Conservation (phyloP, 805 yeast genomes). For the Starmerella bacillaris region DNA sequence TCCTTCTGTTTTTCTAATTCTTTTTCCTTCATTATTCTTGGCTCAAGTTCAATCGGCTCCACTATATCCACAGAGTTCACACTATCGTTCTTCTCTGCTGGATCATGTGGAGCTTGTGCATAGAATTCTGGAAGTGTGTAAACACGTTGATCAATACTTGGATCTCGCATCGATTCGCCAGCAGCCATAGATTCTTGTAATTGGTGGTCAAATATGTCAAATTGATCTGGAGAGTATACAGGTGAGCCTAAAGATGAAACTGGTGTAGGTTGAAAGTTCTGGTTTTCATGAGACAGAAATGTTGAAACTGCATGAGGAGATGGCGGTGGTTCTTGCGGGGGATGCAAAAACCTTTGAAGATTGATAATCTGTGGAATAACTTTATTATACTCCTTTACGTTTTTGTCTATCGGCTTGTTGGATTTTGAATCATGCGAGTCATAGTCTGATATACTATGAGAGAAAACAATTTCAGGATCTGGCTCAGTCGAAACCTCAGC, state of each 20-base stretch:
- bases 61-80: no score
- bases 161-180: no score
- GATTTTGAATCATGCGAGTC: no score
- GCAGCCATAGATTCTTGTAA: no score
- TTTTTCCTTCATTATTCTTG: no score
- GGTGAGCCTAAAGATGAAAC: background rate
- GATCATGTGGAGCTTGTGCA: no score
- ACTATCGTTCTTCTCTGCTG: no score
- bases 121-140: no score
- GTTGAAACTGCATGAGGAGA: conserved; percentile 4
- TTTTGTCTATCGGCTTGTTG: background rate
- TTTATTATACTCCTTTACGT: background rate
- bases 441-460: no score
- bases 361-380: background rate
- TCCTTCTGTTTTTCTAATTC: no score
- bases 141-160: no score
- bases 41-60: no score
- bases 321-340: conserved; percentile 13
- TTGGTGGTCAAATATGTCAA: background rate
- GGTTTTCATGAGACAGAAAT: background rate
- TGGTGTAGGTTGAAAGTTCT: background rate
- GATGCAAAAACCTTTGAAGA: conserved; percentile 7
- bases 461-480: background rate
- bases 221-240: background rate
- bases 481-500: background rate